Evolutionary conservation across 148 eudicot genomes (phyloP).

Genomic region (Chenopodium berlandieri): DNA sequence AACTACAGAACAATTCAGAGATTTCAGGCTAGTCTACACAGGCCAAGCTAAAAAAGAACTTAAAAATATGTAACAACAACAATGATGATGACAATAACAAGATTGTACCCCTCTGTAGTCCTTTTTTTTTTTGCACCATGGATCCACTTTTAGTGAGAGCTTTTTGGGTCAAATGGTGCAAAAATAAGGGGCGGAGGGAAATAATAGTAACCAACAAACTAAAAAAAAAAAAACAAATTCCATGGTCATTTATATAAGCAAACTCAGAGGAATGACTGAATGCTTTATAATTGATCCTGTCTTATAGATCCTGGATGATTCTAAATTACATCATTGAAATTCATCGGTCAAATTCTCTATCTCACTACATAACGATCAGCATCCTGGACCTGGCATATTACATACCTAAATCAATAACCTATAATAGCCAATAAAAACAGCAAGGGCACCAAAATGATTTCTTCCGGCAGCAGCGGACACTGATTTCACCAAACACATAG

Average conservation of each 20-base stretch:
- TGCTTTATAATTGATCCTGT: neutral
- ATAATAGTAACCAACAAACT: no score
- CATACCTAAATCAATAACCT: neutral
- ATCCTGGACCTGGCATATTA: neutral
- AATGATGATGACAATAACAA: neutral
- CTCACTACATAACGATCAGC: neutral
- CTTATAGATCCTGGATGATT: neutral
- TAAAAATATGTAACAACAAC: neutral
- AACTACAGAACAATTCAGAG: neutral
- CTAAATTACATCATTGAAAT: neutral
- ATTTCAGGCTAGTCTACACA: neutral
- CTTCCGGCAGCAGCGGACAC: no score
- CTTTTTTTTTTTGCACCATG: no score
- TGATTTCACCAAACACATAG: neutral
- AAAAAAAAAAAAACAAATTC: neutral
- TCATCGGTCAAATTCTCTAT: neutral
- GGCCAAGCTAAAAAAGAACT: neutral
- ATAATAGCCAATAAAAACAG: neutral
- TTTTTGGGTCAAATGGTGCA: no score
- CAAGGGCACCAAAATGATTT: neutral
- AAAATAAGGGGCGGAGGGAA: no score
- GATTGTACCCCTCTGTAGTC: no score
- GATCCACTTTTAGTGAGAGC: no score
- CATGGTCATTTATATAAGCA: neutral
- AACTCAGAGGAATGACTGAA: conserved; percentile 1